Base-by-base conservation (phyloP, 495 filamentous ascomycete genomes). In the Penicillium samsonianum region DNA sequence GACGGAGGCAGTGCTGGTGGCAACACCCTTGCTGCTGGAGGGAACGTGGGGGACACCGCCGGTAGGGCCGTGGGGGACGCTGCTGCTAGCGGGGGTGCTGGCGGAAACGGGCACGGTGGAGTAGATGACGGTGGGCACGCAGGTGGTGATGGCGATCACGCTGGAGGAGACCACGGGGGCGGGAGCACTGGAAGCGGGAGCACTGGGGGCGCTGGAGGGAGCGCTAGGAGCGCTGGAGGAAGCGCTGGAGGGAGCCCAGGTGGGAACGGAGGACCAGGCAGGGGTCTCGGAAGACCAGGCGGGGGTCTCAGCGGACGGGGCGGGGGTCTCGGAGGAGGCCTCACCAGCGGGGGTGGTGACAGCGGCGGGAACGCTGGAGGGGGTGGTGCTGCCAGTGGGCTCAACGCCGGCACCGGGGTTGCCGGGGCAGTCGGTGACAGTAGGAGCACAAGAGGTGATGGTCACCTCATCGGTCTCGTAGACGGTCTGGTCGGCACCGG, bases 381-480 rank as follows among this genome's bases (percentile, higher is more conserved):
- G 44, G 33, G 57, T 49, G 60, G 65, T 38, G 35, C 35, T 38
- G 16, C 16, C 55, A 22, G 64, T 55, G 23, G 59, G 46, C 35
- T 55, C 61, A 59, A 59, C 58, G 53, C 57, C 61, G 45, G 63
- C 28, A 55, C 19, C n/a, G 42, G 12, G 12, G 45, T 48, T 48
- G 64, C 67, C 79, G 59, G 79, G 80, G 76, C 82, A 87, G 78
- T 84, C 68, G 56, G 81, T 85, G 59, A 87, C 81, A 41, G 73
- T 76, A 30, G 84, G 69, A 57, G 74, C 78, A 72, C 86, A 89
- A 26, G 79, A 83, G 66, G 78, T 85, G 75, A 85, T 72, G 65
- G 80, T 82, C 56, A 80, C 75, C 59, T 78, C 76, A 46, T 76
- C 70, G 63, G 81, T 85, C 71, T 71, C 63, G 77, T 78, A 83